A percentile compares a stretch with the other conserved stretches of the same genome.
Conservation (phyloP, 768 basidiomycete species). For the Suillus brevipes region DNA sequence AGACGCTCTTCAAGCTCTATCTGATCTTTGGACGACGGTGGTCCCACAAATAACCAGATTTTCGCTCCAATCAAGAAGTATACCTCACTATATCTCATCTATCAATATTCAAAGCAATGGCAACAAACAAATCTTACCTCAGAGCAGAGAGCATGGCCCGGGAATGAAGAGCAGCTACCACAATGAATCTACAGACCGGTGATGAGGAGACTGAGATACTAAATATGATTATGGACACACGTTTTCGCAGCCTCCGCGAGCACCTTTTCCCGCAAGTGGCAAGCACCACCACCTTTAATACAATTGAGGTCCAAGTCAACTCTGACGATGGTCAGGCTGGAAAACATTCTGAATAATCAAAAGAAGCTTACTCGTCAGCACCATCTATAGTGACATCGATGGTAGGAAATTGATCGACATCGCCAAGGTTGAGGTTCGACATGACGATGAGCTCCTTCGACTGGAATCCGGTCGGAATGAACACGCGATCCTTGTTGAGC, state of each 20-base stretch:
- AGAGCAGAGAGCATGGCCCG: too few species aligned
- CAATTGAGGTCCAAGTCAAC: constrained; percentile 86
- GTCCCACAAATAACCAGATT: too few species aligned
- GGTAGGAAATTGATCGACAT: constrained; percentile 82
- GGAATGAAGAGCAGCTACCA: too few species aligned
- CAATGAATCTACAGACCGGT: constrained; percentile 61
- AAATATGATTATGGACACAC: constrained; percentile 36
- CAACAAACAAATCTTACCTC: too few species aligned
- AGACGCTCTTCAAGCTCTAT: too few species aligned
- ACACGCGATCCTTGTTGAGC: constrained; percentile 78
- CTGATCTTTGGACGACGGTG: too few species aligned
- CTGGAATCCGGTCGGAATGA: constrained; percentile 95
- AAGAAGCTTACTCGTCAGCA: constrained; percentile 80
- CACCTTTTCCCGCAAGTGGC: constrained; percentile 96
- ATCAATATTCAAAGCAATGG: too few species aligned
- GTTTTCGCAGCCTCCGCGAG: constrained; percentile 93
- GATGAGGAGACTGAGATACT: neutral
- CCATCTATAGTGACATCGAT: constrained; percentile 99
- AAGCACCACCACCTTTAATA: constrained; percentile 97
- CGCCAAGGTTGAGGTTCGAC: constrained; percentile 75
- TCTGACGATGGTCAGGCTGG: constrained; percentile 40
- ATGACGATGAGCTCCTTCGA: constrained; percentile 92
- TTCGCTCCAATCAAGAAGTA: too few species aligned
- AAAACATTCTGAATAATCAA: neutral
- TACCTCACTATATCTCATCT: too few species aligned